Evolutionary conservation across 345 rosid genomes (phyloP), one percentile per base, ranked within the genome.

Genomic region (Eutrema heterophyllum): DNA sequence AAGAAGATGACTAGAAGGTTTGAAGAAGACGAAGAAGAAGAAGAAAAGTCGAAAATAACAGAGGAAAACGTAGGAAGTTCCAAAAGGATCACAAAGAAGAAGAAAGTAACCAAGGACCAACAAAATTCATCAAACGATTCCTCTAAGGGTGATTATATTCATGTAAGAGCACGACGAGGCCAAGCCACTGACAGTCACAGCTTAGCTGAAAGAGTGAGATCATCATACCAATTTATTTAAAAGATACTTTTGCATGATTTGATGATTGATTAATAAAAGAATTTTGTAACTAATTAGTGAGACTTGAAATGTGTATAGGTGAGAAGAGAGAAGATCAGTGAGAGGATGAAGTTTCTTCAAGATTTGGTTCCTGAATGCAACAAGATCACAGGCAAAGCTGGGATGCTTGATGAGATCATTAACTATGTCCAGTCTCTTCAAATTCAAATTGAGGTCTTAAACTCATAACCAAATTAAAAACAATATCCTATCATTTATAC

Each of bases 171-270:
- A 10, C 64, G 64, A 39, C 41, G 64, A 36, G 64, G 64, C 30
- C 64, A 58, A 58, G 64, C 64, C 45, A 58, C 64, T 5, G 64
- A 58, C 12, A 36, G 64, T 21, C 45, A 58, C 64, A 58, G 64
- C 64, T 48, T 48, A 48, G 52, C 52, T 16, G 52, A 48, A 48
- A 48, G 52, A 48, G 52, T 48, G 52, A 48, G 52, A 45, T 43
- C 35, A 39, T 40, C 6, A 44, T 1, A 44, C 15, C 2, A 16
- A 6, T 44, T 14, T 41, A 4, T 4, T 41, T 13, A 43, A 43
- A 43, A 43, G 15, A 41, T 14, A 43, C 24, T 14, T 14, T 13
- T 44, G 6, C 16, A 44, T 44, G 8, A 14, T 44, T 14, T 44
- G 3, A 14, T 44, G 46, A 10, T 38, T 32, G 6, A 30, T 30